Evolutionary conservation across 192 early-diverging fungal species (phyloP), one percentile per base, ranked within the genome.

Genomic region (Lobosporangium transversale): DNA sequence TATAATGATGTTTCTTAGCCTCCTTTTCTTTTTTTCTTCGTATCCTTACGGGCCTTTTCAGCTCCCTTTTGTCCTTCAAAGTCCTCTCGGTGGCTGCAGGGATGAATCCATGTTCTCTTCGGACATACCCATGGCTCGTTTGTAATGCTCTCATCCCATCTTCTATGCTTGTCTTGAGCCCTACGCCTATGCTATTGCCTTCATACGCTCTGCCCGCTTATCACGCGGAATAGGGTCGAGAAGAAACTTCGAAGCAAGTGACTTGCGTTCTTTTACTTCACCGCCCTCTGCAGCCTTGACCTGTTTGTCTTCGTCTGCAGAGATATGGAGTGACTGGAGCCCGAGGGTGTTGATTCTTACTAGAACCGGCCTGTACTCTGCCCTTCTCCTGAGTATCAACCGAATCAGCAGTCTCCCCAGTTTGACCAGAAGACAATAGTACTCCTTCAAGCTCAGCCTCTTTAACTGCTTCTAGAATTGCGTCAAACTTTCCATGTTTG

Each of bases 261-360:
- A 75, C 23, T 61, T 75, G 2, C 21, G 24, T 5, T 63, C 50
- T 30, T 63, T 35, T 42, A 75, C 49, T 0, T 75, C 63, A 0
- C 63, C 63, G 14, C 58, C 71, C 27, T 66, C 40, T 7, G 56
- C 70, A 15, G 42, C 18, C 53, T 76, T 52, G 48, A 36, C 32
- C 15, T 65, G 44, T 53, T 65, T 69, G 36, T 83, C 83, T n/a
- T 88, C 71, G 11, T 93, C 82, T 20, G 89, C n/a, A n/a, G n/a
- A n/a, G n/a, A n/a, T n/a, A n/a, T n/a, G n/a, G n/a, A n/a, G n/a
- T n/a, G n/a, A n/a, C n/a, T n/a, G n/a, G n/a, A n/a, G n/a, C n/a
- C n/a, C n/a, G n/a, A n/a, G n/a, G n/a, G n/a, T n/a, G n/a, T n/a
- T n/a, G n/a, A n/a, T n/a, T n/a, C n/a, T n/a, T n/a, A n/a, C n/a